A percentile compares a stretch with the other conserved stretches of the same genome.
phyloP scores from a whole-genome alignment of 1,284 basidiomycete genomes.

The Cutaneotrichosporon dermatis region DNA sequence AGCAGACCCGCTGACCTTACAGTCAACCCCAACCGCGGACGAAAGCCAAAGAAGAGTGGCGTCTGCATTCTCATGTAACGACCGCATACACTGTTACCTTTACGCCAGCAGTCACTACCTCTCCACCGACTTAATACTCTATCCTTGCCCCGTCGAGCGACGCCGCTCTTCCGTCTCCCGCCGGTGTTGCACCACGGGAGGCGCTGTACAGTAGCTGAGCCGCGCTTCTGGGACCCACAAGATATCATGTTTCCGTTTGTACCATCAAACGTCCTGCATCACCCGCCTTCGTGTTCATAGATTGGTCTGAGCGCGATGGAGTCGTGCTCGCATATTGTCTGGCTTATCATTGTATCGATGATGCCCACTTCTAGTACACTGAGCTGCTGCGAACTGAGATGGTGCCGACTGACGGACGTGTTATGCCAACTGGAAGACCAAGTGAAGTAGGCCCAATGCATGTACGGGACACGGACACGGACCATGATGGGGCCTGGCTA shows the following conservation, averaged over 20 bases:
- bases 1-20: background rate
- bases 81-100: background rate
- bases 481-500: no score
- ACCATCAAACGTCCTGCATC: conserved; percentile 17
- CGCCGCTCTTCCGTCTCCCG: no score
- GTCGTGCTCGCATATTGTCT: conserved; percentile 3
- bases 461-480: no score
- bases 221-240: background rate
- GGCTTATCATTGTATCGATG: no score
- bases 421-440: no score
- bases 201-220: no score
- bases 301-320: conserved; percentile 14
- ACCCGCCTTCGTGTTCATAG: conserved; percentile 12
- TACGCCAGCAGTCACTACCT: background rate
- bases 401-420: no score
- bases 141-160: no score
- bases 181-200: no score
- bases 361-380: no score
- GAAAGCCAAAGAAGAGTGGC: conserved; percentile 36
- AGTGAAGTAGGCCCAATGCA: no score
- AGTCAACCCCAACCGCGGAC: conserved; percentile 45
- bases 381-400: no score
- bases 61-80: conserved; percentile 42
- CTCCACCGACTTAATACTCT: background rate
- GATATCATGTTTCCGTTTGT: conserved; percentile 11